Percentiles rank a stretch among this genome's conserved stretches.
phyloP scores from a whole-genome alignment of 345 rosid species.

The Mangifera indica region DNA sequence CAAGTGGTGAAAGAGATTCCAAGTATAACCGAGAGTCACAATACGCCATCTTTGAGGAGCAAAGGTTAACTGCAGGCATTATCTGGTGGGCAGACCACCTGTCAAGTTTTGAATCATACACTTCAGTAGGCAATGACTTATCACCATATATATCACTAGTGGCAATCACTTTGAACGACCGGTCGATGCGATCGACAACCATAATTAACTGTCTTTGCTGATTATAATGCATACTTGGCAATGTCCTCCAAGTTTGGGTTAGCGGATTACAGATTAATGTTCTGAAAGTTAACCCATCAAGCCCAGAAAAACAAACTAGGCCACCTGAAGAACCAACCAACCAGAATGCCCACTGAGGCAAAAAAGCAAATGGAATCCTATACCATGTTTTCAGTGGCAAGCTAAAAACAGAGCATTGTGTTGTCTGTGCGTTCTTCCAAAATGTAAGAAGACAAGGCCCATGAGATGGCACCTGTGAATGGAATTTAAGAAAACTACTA shows the following conservation, averaged over 20 bases:
- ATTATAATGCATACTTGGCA: slow-evolving; percentile 83
- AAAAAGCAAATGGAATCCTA: slow-evolving; percentile 75
- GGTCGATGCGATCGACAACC: slow-evolving; percentile 75
- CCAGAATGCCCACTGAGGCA: slow-evolving; percentile 97
- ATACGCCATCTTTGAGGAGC: slow-evolving; percentile 94
- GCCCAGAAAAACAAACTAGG: slow-evolving; percentile 90
- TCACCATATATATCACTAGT: slow-evolving; percentile 85
- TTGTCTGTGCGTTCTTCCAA: slow-evolving; percentile 86
- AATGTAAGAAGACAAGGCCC: slow-evolving; percentile 91
- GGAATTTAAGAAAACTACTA: slow-evolving; percentile 80
- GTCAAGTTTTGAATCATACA: slow-evolving; percentile 79
- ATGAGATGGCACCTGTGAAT: slow-evolving; percentile 57
- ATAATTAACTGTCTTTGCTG: slow-evolving; percentile 86
- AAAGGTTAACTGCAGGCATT: slow-evolving; percentile 93
- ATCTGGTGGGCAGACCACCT: slow-evolving; percentile 78
- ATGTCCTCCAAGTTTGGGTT: slow-evolving; percentile 74
- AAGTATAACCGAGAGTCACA: slow-evolving; percentile 85
- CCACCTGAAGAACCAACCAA: slow-evolving; percentile 91
- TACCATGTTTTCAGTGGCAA: slow-evolving; percentile 91
- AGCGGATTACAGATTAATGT: slow-evolving; percentile 88
- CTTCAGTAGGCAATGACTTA: slow-evolving; percentile 87
- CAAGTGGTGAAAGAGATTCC: slow-evolving; percentile 95
- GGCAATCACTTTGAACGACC: slow-evolving; percentile 86
- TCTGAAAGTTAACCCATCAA: slow-evolving; percentile 76
- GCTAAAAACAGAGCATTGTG: slow-evolving; percentile 90